Conservation (phyloP, 768 basidiomycete species). For the Amanita muscaria region DNA sequence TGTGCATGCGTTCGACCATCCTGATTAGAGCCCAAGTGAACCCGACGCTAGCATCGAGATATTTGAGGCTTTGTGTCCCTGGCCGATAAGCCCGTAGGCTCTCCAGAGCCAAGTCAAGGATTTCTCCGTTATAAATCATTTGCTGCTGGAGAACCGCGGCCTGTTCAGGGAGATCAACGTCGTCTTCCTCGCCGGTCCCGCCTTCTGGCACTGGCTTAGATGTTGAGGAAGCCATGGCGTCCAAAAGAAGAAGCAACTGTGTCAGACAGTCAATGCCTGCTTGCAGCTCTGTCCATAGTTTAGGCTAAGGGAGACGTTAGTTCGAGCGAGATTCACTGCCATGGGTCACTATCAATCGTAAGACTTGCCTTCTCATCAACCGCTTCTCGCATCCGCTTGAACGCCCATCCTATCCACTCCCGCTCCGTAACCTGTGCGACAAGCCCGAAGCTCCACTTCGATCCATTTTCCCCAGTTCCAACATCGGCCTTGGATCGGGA, state of each 20-base stretch:
- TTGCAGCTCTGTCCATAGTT: constrained; percentile 89
- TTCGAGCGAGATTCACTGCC: constrained; percentile 1
- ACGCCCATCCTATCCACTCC: constrained; percentile 83
- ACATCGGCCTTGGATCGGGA: constrained; percentile 24
- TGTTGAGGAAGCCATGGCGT: constrained; percentile 57
- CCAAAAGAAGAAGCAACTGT: constrained; percentile 83
- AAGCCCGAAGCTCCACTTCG: constrained; percentile 57
- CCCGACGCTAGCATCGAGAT: constrained; percentile 80
- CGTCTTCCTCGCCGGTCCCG: constrained; percentile 7
- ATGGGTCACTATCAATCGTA: constrained; percentile 7
- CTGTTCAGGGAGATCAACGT: constrained; percentile 51
- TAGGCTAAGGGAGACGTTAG: constrained; percentile 41
- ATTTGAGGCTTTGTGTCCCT: constrained; percentile 69
- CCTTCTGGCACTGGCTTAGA: background rate
- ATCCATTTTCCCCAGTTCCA: constrained; percentile 22
- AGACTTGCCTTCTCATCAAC: constrained; percentile 79
- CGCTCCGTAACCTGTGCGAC: constrained; percentile 84
- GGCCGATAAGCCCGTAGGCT: constrained; percentile 72
- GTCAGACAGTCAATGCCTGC: constrained; percentile 92
- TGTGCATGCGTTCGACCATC: constrained; percentile 86
- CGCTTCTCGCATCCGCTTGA: constrained; percentile 80
- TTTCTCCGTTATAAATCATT: constrained; percentile 91
- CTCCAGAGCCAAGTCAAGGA: constrained; percentile 80
- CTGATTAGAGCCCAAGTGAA: constrained; percentile 78
- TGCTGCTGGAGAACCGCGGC: constrained; percentile 81